Conservation (phyloP, 768 basidiomycete species). For the Glaciozyma antarctica region DNA sequence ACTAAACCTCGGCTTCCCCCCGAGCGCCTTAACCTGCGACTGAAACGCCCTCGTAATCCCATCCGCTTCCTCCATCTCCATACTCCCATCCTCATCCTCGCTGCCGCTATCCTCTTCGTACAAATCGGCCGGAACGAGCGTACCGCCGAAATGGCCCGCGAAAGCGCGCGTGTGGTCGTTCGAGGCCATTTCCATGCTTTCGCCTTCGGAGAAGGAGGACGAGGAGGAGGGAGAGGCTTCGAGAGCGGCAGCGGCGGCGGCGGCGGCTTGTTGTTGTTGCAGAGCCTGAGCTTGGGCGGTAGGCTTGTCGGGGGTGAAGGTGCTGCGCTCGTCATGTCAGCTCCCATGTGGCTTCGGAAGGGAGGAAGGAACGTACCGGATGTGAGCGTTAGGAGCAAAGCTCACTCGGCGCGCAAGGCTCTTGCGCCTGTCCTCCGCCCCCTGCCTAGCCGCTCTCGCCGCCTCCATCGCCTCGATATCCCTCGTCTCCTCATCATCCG, state of each 20-base stretch:
- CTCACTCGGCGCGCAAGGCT: constrained; percentile 26
- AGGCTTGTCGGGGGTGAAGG: constrained; percentile 25
- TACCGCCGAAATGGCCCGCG: constrained; percentile 21
- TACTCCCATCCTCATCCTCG: constrained; percentile 17
- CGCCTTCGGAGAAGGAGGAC: constrained; percentile 3
- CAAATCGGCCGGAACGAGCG: constrained; percentile 7
- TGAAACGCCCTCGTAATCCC: constrained; percentile 16
- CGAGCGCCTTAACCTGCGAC: background rate
- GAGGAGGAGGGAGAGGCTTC: constrained; percentile 4
- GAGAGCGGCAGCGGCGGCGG: background rate
- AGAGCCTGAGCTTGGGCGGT: constrained; percentile 23
- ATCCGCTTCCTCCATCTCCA: constrained; percentile 24
- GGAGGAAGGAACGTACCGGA: constrained; percentile 15
- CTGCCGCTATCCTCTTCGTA: background rate
- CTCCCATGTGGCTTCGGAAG: too few species aligned
- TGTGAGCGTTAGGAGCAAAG: constrained; percentile 32
- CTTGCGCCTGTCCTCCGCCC: constrained; percentile 13
- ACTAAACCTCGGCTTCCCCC: constrained; percentile 15
- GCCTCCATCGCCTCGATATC: constrained; percentile 7
- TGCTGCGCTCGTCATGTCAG: background rate
- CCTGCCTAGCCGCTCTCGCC: constrained; percentile 8
- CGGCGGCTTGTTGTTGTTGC: background rate
- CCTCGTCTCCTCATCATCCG: constrained; percentile 11
- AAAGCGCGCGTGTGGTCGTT: constrained; percentile 27
- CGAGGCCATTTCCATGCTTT: constrained; percentile 28